Evolutionary conservation across 768 basidiomycete species (phyloP).

Genomic region (Macrocybe gigantea): DNA sequence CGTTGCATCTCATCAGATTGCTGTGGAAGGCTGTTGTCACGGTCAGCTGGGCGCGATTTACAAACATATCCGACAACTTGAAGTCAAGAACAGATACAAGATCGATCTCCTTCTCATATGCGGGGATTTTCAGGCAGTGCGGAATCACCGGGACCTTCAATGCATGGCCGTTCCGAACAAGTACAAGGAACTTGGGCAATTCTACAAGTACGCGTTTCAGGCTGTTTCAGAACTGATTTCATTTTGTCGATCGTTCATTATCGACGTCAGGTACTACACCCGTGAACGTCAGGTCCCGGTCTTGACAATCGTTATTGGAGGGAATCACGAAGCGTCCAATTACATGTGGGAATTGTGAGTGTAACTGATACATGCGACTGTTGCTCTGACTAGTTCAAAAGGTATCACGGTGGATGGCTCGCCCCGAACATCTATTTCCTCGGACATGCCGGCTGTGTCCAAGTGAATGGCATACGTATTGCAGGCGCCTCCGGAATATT

Average conservation of each 20-base stretch:
- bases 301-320: slow-evolving; percentile 91
- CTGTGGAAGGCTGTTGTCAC: slow-evolving; percentile 94
- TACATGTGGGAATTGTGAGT: slow-evolving; percentile 94
- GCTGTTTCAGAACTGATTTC: not conserved
- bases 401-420: slow-evolving; percentile 95
- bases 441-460: slow-evolving; percentile 84
- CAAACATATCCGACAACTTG: slow-evolving; percentile 55
- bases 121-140: slow-evolving; percentile 93
- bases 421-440: slow-evolving; percentile 97
- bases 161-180: slow-evolving; percentile 91
- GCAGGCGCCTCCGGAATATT: slow-evolving; percentile 92
- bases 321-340: slow-evolving; percentile 96
- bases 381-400: slow-evolving; percentile 19
- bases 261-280: slow-evolving; percentile 68
- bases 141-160: slow-evolving; percentile 79
- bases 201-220: slow-evolving; percentile 54
- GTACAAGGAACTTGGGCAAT: slow-evolving; percentile 79
- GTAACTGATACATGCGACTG: not conserved
- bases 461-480: slow-evolving; percentile 83
- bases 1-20: slow-evolving; percentile 44
- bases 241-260: not conserved
- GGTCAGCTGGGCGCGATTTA: slow-evolving; percentile 91
- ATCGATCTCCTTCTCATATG: slow-evolving; percentile 89
- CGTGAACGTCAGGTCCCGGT: slow-evolving; percentile 79
- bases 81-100: slow-evolving; percentile 53